These are phyloP conservation scores for Cryoendolithus antarcticus DNA, from an alignment of 2,329 filamentous ascomycete species.

Conservation along the genomic window DNA sequence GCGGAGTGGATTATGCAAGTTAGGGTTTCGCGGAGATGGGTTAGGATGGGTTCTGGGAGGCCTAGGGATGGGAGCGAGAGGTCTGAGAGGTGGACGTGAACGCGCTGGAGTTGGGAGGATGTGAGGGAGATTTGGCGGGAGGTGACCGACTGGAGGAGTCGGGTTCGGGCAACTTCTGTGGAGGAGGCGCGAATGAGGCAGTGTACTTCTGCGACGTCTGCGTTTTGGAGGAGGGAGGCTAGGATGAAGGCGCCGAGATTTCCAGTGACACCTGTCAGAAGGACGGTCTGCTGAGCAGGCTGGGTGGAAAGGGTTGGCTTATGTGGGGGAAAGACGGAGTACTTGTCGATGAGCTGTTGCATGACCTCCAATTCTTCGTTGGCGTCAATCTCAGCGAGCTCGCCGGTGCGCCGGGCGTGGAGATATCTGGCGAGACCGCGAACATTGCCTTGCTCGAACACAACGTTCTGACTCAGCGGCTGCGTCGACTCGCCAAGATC, in stretches of 20 bases:
- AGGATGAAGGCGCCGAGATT: conserved; percentile 51
- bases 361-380: conserved; percentile 28
- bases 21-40: conserved; percentile 18
- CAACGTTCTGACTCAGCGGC: conserved; percentile 39
- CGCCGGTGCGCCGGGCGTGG: conserved; percentile 29
- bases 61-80: conserved; percentile 32
- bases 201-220: conserved; percentile 32
- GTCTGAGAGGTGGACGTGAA: conserved; percentile 28
- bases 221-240: conserved; percentile 19
- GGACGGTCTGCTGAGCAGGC: conserved; percentile 21
- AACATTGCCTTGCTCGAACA: conserved; percentile 46
- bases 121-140: conserved; percentile 25
- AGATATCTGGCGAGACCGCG: conserved; percentile 35
- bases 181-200: conserved; percentile 39
- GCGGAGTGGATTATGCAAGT: conserved; percentile 39
- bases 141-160: conserved; percentile 24
- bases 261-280: conserved; percentile 52
- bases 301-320: conserved; percentile 6
- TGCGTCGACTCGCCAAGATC: conserved; percentile 26
- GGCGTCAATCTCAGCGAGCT: too few species aligned
- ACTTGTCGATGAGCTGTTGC: conserved; percentile 33
- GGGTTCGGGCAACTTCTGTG: conserved; percentile 21
- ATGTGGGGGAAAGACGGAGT: conserved; percentile 26
- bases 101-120: conserved; percentile 20
- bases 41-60: conserved; percentile 17